Base-by-base conservation (phyloP, 441 rosid genomes). In the Brassica hybrid region DNA sequence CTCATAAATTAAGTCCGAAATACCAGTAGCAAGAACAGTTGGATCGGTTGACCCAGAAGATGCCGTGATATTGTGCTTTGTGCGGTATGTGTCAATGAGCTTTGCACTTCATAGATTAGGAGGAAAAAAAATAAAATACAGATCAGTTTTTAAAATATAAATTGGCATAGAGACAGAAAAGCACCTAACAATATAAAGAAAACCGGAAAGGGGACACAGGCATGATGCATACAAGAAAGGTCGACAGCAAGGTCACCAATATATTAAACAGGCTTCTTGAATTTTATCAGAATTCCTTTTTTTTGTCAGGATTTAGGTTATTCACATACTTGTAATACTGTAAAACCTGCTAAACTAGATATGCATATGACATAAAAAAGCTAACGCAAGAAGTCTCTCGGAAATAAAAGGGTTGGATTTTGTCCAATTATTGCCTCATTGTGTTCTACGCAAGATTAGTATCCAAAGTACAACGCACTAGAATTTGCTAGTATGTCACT, bases 1-100 rank as follows among this genome's bases (percentile, higher is more conserved):
- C 82, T 96, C 98, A 82, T 94, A 94, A 57, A 94, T 81, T 72
- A 96, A 89, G 80, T 94, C 99, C 69, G 98, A 92, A 80, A 96
- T 96, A 73, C 99, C 99, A 67, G 95, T 91, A 50, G 98, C 96
- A 61, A 96, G 97, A 66, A 80, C 83, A 71, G 99, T 94, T 74
- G 96, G 91, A 85, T 96, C 99, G 73, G 77, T 90, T 83, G 89
- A 79, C 75, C 98, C 97, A 66, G 96, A 70, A 23, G 98, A 92
- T 19, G 92, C 93, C 85, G 85, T 91, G 79, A 96, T 96, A 76
- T 94, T 96, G 82, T 96, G 98, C 88, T 88, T 84, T n/a, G 91
- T 88, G 19, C 98, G 93, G 67, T 92, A 96, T 72, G 77, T 77
- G 72, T 96, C 92, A 82, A 96, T 91, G 76, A 96, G 98, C 81